Conservation (phyloP, 345 rosid species). For the Garcia nutans region DNA sequence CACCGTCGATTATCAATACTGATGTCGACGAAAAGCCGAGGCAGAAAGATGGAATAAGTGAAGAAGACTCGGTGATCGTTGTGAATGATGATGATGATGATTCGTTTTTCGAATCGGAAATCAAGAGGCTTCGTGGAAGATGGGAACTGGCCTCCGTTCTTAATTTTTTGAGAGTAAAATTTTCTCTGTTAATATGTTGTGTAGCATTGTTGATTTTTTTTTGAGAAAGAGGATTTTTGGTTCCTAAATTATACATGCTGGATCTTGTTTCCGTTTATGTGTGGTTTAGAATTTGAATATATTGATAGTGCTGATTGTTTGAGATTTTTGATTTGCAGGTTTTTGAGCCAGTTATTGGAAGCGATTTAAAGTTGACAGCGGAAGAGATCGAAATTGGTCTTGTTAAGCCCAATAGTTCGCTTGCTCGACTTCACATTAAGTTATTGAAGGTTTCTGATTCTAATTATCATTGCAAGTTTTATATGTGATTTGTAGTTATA, state of each 20-base stretch:
- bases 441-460: constrained; percentile 59
- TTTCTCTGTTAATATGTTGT: not conserved
- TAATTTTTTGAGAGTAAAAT: constrained; percentile 63
- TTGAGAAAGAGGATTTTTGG: not conserved
- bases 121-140: constrained; percentile 55
- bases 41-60: constrained; percentile 11
- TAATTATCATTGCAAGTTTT: not conserved
- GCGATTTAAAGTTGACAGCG: constrained; percentile 56
- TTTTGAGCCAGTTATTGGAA: constrained; percentile 58
- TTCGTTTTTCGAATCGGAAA: constrained; percentile 34
- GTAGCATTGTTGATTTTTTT: not conserved
- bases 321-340: constrained; percentile 41
- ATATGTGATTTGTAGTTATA: not conserved
- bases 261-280: too few species aligned
- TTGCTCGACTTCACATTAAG: constrained; percentile 65
- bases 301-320: not conserved
- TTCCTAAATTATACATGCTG: too few species aligned
- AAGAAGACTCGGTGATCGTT: not conserved
- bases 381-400: constrained; percentile 78
- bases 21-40: constrained; percentile 5
- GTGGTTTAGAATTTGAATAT: not conserved
- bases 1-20: constrained; percentile 8
- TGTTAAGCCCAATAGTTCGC: constrained; percentile 41
- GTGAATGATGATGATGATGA: not conserved
- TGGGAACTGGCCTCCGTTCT: constrained; percentile 97